Percentiles rank a stretch among this genome's conserved stretches.
Conservation (phyloP, 805 yeast species). For the Ascoidea asiatica region DNA sequence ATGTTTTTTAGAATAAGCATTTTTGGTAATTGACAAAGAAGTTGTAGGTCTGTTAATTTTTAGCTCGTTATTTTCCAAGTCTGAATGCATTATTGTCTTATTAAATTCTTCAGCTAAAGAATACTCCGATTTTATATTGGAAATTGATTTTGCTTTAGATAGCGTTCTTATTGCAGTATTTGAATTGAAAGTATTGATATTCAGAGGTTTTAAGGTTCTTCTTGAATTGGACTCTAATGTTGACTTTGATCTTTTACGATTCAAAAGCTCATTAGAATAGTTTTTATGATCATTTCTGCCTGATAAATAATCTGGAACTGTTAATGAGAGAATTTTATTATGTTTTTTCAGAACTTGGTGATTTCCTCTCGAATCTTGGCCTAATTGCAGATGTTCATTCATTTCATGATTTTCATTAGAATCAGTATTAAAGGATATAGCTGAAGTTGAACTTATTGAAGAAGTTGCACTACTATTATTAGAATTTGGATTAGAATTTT, state of each 20-base stretch:
- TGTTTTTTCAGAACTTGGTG: too few species aligned
- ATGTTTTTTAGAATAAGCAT: not conserved
- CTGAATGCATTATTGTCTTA: not conserved
- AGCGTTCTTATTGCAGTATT: slow-evolving; percentile 1
- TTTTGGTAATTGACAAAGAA: not conserved
- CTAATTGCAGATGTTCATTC: too few species aligned
- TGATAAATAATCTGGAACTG: too few species aligned
- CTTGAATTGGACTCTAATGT: not conserved
- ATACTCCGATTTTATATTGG: slow-evolving; percentile 3
- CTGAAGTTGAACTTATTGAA: not conserved
- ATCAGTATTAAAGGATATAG: not conserved
- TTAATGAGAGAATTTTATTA: too few species aligned
- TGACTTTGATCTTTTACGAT: not conserved
- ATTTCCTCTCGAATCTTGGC: too few species aligned
- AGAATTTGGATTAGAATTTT: not conserved
- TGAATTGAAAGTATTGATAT: not conserved
- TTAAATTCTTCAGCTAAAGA: slow-evolving; percentile 2
- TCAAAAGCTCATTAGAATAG: not conserved
- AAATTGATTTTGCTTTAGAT: slow-evolving; percentile 4
- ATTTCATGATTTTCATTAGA: too few species aligned
- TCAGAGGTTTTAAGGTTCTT: slow-evolving; percentile 9
- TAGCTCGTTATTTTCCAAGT: too few species aligned
- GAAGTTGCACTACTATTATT: not conserved
- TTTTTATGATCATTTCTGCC: too few species aligned
- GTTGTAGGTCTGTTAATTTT: not conserved